These are phyloP conservation scores for Neurospora sp. DNA, from an alignment of 495 filamentous ascomycete genomes.

Conservation along the genomic window DNA sequence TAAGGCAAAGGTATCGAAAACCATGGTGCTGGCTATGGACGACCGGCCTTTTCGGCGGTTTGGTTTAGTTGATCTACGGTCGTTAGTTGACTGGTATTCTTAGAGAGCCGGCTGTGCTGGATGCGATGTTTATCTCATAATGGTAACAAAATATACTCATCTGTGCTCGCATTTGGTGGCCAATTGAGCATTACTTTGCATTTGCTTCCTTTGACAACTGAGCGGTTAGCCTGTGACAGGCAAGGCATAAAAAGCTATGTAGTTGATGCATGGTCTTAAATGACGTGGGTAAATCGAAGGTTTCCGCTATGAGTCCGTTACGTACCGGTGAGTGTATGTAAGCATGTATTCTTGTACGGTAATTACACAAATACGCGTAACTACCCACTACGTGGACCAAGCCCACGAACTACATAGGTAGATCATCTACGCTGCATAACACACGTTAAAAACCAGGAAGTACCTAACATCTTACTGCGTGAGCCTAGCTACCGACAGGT, in stretches of 20 bases:
- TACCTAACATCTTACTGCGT: neutral
- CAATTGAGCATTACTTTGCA: neutral
- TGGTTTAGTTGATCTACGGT: neutral
- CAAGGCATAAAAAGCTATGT: neutral
- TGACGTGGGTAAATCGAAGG: neutral
- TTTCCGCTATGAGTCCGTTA: neutral
- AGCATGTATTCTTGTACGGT: neutral
- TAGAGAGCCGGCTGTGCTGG: neutral
- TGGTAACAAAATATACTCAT: neutral
- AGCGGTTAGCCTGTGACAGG: neutral
- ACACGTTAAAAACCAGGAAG: neutral
- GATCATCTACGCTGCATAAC: neutral
- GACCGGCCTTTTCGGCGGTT: neutral
- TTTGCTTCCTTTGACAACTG: neutral
- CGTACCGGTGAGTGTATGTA: neutral
- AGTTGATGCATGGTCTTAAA: neutral
- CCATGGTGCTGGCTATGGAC: neutral
- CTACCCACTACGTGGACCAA: neutral
- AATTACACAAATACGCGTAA: neutral
- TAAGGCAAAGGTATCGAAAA: slow-evolving; percentile 16
- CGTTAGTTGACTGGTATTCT: neutral
- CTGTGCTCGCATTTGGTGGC: neutral
- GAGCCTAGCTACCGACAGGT: neutral
- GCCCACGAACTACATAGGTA: neutral
- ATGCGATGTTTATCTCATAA: neutral